Percentiles rank a stretch among this genome's conserved stretches.
Conservation (phyloP, 2,329 filamentous ascomycete species). For the Hypoxylon sp. region DNA sequence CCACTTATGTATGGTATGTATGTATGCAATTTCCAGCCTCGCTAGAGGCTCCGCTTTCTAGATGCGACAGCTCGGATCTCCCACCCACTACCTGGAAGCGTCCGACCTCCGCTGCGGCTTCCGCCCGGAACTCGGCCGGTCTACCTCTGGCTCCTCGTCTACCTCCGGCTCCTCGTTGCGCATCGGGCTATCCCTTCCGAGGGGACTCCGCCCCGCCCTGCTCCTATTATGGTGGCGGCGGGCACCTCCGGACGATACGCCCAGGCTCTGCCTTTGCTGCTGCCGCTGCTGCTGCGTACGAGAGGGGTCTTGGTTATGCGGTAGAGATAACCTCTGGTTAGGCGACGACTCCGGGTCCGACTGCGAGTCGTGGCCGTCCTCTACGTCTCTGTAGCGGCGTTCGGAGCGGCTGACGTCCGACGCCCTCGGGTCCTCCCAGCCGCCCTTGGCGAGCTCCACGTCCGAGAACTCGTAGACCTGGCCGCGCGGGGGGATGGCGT, state of each 20-base stretch:
- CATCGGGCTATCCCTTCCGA: slow-evolving; percentile 53
- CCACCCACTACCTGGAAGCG: slow-evolving; percentile 10
- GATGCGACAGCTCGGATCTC: slow-evolving; percentile 14
- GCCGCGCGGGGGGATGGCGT: slow-evolving; percentile 54
- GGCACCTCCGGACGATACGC: slow-evolving; percentile 41
- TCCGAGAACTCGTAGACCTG: slow-evolving; percentile 65
- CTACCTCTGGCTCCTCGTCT: no score
- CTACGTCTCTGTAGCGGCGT: slow-evolving; percentile 41
- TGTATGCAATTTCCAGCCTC: slow-evolving; percentile 20
- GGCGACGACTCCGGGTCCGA: slow-evolving; percentile 37
- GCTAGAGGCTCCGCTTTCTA: slow-evolving; percentile 13
- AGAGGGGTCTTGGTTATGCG: slow-evolving; percentile 30
- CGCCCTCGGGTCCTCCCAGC: slow-evolving; percentile 54
- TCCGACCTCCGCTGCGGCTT: slow-evolving; percentile 21
- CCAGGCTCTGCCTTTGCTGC: slow-evolving; percentile 36
- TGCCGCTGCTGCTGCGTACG: slow-evolving; percentile 2
- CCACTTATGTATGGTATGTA: slow-evolving; percentile 1
- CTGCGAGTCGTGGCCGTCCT: slow-evolving; percentile 36
- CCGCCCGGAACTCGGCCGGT: slow-evolving; percentile 36
- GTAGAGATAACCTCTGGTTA: slow-evolving; percentile 30
- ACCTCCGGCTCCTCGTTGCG: slow-evolving; percentile 46
- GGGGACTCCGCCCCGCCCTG: slow-evolving; percentile 54
- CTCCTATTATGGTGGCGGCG: slow-evolving; percentile 43
- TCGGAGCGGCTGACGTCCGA: slow-evolving; percentile 38
- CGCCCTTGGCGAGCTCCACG: slow-evolving; percentile 55